phyloP scores from a whole-genome alignment of 2,329 filamentous ascomycete genomes.

The Phoma sp. region DNA sequence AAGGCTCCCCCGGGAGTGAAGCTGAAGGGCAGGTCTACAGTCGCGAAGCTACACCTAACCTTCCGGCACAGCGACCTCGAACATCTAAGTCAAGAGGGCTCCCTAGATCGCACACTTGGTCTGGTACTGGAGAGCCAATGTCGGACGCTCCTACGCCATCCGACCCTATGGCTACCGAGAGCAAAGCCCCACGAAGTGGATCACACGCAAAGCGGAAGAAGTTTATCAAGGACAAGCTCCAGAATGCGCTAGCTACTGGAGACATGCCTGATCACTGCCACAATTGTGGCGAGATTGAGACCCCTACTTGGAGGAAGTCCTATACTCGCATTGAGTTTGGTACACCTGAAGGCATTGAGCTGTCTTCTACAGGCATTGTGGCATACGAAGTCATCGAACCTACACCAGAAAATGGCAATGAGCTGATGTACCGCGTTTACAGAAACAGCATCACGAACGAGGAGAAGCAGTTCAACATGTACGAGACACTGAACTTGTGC shows the following conservation, averaged over 20 bases:
- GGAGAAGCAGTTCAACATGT: conserved; percentile 65
- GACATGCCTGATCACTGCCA: conserved; percentile 87
- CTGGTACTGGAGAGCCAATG: conserved; percentile 40
- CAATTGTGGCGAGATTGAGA: conserved; percentile 95
- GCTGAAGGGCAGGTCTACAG: conserved; percentile 27
- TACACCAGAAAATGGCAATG: conserved; percentile 63
- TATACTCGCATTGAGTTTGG: conserved; percentile 80
- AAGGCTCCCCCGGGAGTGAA: conserved; percentile 28
- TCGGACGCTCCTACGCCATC: conserved; percentile 39
- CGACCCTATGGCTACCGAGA: conserved; percentile 15
- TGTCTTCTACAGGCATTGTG: conserved; percentile 74
- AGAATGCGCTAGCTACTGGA: conserved; percentile 72
- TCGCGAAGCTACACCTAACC: conserved; percentile 34
- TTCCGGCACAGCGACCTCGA: conserved; percentile 22
- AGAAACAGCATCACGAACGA: conserved; percentile 75
- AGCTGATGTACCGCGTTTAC: conserved; percentile 73
- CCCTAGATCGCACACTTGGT: conserved; percentile 48
- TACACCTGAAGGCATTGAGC: conserved; percentile 71
- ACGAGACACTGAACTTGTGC: conserved; percentile 79
- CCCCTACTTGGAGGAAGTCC: conserved; percentile 93
- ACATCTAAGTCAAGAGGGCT: conserved; percentile 37
- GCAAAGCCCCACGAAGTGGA: conserved; percentile 49
- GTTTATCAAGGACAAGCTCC: conserved; percentile 62
- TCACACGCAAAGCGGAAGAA: conserved; percentile 71
- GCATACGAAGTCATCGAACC: conserved; percentile 42